A percentile compares a stretch with the other conserved stretches of the same genome.
These are phyloP conservation scores for Heteromeles arbutifolia DNA, from an alignment of 306 rosid species.

Conservation along the genomic window DNA sequence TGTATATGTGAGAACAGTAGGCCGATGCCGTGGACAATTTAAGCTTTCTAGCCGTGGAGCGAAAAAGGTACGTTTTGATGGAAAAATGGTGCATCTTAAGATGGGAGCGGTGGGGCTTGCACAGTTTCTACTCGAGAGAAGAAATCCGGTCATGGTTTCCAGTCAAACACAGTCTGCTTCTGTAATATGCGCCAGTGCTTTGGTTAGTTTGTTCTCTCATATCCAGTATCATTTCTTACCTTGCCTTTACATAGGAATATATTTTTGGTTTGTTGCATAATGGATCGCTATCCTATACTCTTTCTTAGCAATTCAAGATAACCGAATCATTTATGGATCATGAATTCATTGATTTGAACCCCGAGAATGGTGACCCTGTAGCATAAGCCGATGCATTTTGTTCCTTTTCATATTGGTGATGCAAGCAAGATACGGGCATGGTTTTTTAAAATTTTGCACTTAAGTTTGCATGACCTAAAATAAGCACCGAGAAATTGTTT, in stretches of 20 bases:
- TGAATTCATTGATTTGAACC: background rate
- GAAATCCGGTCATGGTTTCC: conserved; percentile 9
- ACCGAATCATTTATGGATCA: background rate
- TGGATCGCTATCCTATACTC: background rate
- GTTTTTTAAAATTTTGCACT: background rate
- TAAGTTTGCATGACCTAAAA: background rate
- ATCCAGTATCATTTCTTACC: conserved; percentile 1
- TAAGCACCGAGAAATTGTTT: background rate
- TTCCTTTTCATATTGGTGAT: background rate
- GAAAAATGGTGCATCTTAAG: conserved; percentile 20
- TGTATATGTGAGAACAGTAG: conserved; percentile 5
- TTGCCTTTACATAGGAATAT: background rate
- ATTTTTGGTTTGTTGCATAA: background rate
- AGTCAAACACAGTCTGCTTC: conserved; percentile 23
- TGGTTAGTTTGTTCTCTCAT: conserved; percentile 37
- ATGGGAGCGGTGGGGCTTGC: conserved; percentile 10
- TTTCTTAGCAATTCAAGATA: background rate
- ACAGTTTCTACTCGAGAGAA: background rate
- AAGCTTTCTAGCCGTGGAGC: conserved; percentile 17
- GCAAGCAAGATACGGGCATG: background rate
- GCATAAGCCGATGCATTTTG: background rate
- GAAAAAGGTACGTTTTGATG: conserved; percentile 19
- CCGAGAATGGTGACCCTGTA: background rate
- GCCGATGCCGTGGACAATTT: background rate
- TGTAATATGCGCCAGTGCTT: conserved; percentile 41